phyloP scores from a whole-genome alignment of 805 yeast species.

The Yarrowia porcina region DNA sequence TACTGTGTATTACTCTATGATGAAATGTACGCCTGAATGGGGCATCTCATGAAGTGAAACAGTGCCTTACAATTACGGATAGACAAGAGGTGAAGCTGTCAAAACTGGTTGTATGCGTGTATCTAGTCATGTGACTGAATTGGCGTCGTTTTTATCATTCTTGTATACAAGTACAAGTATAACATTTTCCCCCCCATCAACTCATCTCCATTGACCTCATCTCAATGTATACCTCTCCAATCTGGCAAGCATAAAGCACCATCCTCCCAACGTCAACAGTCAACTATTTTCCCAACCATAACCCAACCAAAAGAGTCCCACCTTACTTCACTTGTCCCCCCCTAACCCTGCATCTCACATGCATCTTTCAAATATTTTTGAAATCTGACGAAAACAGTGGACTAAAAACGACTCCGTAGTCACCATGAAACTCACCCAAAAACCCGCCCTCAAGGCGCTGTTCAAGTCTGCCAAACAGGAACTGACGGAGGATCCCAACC shows the following conservation, averaged over 20 bases:
- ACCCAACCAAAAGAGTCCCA: neutral
- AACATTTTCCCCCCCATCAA: no score
- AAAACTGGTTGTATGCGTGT: no score
- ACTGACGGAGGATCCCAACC: conserved; percentile 5
- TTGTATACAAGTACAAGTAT: no score
- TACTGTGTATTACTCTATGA: neutral
- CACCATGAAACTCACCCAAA: conserved; percentile 7
- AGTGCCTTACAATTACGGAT: no score
- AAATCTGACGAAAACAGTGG: neutral
- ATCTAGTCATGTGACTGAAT: neutral
- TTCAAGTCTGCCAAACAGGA: conserved; percentile 21
- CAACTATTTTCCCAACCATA: neutral
- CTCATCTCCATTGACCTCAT: no score
- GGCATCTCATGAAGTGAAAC: neutral
- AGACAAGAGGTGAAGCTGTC: no score
- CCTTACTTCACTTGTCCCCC: no score
- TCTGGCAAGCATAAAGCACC: neutral
- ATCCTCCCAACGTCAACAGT: no score
- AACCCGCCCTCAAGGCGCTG: conserved; percentile 28
- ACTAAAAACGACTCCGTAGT: neutral
- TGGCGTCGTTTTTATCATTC: neutral
- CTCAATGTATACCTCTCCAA: neutral
- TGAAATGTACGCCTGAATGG: neutral
- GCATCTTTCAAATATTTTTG: neutral
- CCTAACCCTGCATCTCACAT: neutral